Conservation (phyloP, 2,329 filamentous ascomycete genomes). For the Teratosphaeria zuluensis region DNA sequence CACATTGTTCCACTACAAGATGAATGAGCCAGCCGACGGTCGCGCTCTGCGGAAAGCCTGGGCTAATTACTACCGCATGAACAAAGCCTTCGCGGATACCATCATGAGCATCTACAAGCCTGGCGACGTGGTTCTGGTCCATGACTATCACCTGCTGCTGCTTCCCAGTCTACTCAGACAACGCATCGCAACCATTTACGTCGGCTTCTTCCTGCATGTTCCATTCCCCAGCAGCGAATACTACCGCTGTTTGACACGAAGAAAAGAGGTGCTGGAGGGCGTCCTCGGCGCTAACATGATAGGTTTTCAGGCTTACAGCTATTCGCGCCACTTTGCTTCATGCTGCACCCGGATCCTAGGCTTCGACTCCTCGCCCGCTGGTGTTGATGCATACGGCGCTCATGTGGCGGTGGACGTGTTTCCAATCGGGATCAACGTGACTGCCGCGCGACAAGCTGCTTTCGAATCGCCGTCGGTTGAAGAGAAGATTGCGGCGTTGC, state of each 20-base stretch:
- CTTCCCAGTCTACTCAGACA: slow-evolving; percentile 83
- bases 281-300: slow-evolving; percentile 86
- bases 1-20: slow-evolving; percentile 91
- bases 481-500: slow-evolving; percentile 61
- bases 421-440: slow-evolving; percentile 88
- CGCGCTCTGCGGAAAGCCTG: slow-evolving; percentile 72
- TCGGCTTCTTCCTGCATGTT: slow-evolving; percentile 87
- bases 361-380: slow-evolving; percentile 76
- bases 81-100: slow-evolving; percentile 80
- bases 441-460: slow-evolving; percentile 63
- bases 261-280: slow-evolving; percentile 84
- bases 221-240: slow-evolving; percentile 97
- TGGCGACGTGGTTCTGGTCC: slow-evolving; percentile 83
- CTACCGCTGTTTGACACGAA: slow-evolving; percentile 73
- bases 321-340: slow-evolving; percentile 86
- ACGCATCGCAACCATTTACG: slow-evolving; percentile 77
- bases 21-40: slow-evolving; percentile 80
- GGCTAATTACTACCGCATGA: slow-evolving; percentile 89
- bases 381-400: slow-evolving; percentile 79
- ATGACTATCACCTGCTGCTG: slow-evolving; percentile 89
- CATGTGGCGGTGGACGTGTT: slow-evolving; percentile 89
- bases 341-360: slow-evolving; percentile 85
- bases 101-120: slow-evolving; percentile 85
- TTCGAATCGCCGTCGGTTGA: slow-evolving; percentile 59
- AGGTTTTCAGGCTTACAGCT: slow-evolving; percentile 92